These are phyloP conservation scores for Copromyces sp. DNA, from an alignment of 495 filamentous ascomycete species.

Conservation along the genomic window DNA sequence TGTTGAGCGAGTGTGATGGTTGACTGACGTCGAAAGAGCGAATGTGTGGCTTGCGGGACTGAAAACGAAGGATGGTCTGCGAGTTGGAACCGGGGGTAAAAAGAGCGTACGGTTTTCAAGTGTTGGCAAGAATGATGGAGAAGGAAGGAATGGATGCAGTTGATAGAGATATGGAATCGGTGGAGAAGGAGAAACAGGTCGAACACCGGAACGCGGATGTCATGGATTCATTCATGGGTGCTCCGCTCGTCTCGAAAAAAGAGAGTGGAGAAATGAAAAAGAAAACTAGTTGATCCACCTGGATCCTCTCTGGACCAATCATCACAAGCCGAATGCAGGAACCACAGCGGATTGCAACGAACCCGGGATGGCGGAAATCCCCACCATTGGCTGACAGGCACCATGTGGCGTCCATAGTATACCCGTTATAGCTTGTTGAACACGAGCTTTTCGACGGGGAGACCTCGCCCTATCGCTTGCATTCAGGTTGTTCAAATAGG, in stretches of 20 bases:
- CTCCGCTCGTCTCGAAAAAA: not conserved
- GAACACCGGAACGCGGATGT: not conserved
- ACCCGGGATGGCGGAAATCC: not conserved
- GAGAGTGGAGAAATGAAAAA: not conserved
- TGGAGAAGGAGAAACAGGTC: not conserved
- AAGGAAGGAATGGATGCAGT: not conserved
- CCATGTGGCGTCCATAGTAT: not conserved
- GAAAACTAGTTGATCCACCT: not conserved
- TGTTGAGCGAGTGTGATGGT: not conserved
- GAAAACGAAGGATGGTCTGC: not conserved
- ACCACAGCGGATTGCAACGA: not conserved
- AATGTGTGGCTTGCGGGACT: not conserved
- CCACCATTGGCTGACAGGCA: not conserved
- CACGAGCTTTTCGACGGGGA: not conserved
- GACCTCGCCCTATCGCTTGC: not conserved
- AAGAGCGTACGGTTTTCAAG: not conserved
- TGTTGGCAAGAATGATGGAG: not conserved
- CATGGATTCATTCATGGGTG: not conserved
- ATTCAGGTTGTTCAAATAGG: too few species aligned
- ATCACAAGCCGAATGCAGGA: not conserved
- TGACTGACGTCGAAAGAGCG: not conserved
- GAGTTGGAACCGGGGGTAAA: not conserved
- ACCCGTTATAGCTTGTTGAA: not conserved
- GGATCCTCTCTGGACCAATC: not conserved
- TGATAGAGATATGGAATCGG: not conserved